phyloP scores from a whole-genome alignment of 2,329 filamentous ascomycete species.

The Achaetomium macrosporum region DNA sequence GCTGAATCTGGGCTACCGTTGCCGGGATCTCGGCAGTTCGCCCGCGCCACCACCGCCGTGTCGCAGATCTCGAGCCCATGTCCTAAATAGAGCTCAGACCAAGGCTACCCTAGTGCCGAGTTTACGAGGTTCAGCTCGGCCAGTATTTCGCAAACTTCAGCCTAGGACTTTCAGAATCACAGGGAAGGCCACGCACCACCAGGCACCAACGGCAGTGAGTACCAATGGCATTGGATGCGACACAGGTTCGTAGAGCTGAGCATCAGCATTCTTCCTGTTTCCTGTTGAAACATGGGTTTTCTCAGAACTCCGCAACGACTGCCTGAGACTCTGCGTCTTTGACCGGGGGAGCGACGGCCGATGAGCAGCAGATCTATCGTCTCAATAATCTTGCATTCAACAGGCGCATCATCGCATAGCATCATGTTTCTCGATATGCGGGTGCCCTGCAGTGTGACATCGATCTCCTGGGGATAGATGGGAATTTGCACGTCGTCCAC shows the following conservation, averaged over 20 bases:
- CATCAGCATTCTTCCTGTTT: no score
- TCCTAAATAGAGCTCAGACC: background rate
- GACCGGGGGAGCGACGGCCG: background rate
- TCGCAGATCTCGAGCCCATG: constrained; percentile 9
- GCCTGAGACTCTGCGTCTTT: background rate
- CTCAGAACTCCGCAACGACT: background rate
- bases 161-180: no score
- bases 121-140: background rate
- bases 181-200: no score
- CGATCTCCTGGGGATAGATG: background rate
- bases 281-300: no score
- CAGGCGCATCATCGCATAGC: background rate
- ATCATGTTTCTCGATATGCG: background rate
- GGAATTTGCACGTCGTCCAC: background rate
- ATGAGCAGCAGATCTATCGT: background rate
- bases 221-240: no score
- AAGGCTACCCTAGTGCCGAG: background rate
- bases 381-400: background rate
- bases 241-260: no score
- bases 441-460: background rate
- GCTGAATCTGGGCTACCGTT: constrained; percentile 10
- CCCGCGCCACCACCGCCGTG: constrained; percentile 12
- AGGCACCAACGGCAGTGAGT: no score
- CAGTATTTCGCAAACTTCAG: background rate
- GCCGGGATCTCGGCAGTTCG: constrained; percentile 18